phyloP scores from a whole-genome alignment of 2,329 filamentous ascomycete genomes.

The Beauveria australis region DNA sequence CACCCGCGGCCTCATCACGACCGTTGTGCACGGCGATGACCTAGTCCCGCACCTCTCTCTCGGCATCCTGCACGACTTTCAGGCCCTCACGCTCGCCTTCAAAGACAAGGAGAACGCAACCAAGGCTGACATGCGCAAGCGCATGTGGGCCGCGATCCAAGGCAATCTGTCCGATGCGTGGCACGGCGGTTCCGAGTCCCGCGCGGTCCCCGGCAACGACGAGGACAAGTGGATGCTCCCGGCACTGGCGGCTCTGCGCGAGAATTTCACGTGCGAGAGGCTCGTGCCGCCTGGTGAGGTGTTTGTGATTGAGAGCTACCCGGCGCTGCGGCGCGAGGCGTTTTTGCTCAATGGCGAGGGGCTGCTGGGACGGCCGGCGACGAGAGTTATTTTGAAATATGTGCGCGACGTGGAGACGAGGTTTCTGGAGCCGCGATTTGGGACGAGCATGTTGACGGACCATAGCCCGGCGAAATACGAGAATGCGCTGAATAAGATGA shows the following conservation, averaged over 20 bases:
- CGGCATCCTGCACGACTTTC: constrained; percentile 66
- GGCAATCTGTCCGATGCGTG: constrained; percentile 55
- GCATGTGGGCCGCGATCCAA: constrained; percentile 58
- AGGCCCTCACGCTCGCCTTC: constrained; percentile 63
- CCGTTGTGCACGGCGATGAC: constrained; percentile 63
- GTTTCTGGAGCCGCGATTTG: constrained; percentile 65
- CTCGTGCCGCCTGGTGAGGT: constrained; percentile 70
- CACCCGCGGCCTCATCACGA: constrained; percentile 68
- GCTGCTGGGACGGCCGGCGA: constrained; percentile 56
- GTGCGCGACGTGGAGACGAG: constrained; percentile 61
- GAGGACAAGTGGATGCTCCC: constrained; percentile 64
- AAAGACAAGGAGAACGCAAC: constrained; percentile 62
- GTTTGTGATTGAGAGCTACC: constrained; percentile 61
- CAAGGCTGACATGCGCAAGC: constrained; percentile 56
- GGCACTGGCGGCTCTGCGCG: constrained; percentile 56
- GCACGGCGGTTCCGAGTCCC: constrained; percentile 33
- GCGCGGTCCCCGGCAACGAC: constrained; percentile 33
- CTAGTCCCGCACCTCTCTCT: constrained; percentile 67
- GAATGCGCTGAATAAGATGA: constrained; percentile 54
- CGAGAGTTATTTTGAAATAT: constrained; percentile 61
- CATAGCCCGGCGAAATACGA: constrained; percentile 71
- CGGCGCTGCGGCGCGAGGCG: constrained; percentile 58
- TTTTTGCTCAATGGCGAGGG: constrained; percentile 41
- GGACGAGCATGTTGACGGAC: constrained; percentile 65
- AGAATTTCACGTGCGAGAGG: constrained; percentile 60